Evolutionary conservation across 2,329 filamentous ascomycete genomes (phyloP), one percentile per base, ranked within the genome.

Genomic region (Lasiodiplodia citricola): DNA sequence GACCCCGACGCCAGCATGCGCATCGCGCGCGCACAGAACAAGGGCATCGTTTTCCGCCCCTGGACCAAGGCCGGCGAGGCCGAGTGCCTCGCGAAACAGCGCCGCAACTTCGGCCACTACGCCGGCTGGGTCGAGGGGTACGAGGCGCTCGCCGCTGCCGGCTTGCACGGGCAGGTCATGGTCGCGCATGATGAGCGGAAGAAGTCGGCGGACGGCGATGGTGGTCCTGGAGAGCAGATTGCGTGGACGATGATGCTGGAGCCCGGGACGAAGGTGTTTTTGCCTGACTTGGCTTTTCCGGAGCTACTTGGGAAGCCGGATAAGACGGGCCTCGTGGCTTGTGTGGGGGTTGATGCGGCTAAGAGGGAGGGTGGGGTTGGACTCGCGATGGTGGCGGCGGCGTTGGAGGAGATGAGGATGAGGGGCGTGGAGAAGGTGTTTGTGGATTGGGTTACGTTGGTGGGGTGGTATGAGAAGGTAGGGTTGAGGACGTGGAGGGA

Each of bases 401-500:
- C 63, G 50, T 16, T 66, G 21, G 63, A 55, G 51, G 63, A 66
- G 14, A 18, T 66, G 63, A 21, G 31, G 3, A 1, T 2, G 63
- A 56, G 63, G 25, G 63, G 63, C 4, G 50, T 35, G n/a, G 38
- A 28, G 37, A 2, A 18, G 18, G 7, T 5, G 1, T 66, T 66
- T 14, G n/a, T 66, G 1, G 63, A 66, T 31, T 66, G 63, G 63
- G 63, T 66, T 2, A 56, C 50, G 51, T 16, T 66, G 51, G 52
- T 41, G n/a, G 63, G 63, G 3, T 66, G 63, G 63, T 66, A 66
- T 31, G 63, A 66, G 51, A 55, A 56, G 63, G 5, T 66, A 3
- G 63, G 63, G 16, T 18, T 66, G 21, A n/a, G 8, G 51, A 66
- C 63, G 2, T 66, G 63, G 63, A 31, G 63, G 51, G 63, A 66